A percentile compares a stretch with the other conserved stretches of the same genome.
phyloP scores from a whole-genome alignment of 805 yeast species.

The Metschnikowia gelsemii region DNA sequence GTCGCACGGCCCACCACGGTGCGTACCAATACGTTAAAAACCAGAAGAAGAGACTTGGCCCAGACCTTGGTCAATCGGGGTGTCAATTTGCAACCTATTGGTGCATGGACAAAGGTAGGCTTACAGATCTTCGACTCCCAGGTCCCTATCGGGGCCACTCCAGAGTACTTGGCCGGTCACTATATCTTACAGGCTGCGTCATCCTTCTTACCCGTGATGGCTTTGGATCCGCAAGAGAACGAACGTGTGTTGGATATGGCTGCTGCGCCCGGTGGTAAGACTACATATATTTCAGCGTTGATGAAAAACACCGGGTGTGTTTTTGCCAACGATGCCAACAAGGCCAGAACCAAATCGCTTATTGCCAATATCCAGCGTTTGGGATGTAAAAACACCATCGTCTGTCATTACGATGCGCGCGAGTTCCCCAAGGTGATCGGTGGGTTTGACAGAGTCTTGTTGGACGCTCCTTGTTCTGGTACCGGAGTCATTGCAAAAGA shows the following conservation, averaged over 20 bases:
- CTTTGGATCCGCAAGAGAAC: conserved; percentile 93
- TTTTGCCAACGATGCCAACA: conserved; percentile 96
- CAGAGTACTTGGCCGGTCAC: conserved; percentile 97
- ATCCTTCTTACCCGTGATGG: conserved; percentile 96
- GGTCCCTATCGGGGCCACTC: conserved; percentile 99
- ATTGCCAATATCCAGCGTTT: conserved; percentile 97
- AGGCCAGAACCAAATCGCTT: conserved; percentile 91
- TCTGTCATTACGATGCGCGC: conserved; percentile 96
- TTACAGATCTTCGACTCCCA: conserved; percentile 96
- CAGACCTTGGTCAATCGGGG: conserved; percentile 95
- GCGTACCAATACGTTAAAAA: conserved; percentile 93
- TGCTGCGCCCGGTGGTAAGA: conserved; percentile 99
- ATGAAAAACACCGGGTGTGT: conserved; percentile 98
- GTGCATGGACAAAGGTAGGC: conserved; percentile 98
- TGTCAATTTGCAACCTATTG: conserved; percentile 95
- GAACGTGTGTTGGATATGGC: conserved; percentile 98
- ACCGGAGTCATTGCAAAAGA: conserved; percentile 99
- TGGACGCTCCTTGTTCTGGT: conserved; percentile 99
- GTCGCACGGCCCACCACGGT: conserved; percentile 94
- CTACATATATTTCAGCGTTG: conserved; percentile 89
- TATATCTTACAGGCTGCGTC: conserved; percentile 98
- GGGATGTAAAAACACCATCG: conserved; percentile 95
- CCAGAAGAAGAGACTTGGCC: conserved; percentile 94
- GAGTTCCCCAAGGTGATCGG: conserved; percentile 98
- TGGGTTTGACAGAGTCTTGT: conserved; percentile 90